Evolutionary conservation across 768 basidiomycete genomes (phyloP).

Genomic region (Chalciporus piperatus): DNA sequence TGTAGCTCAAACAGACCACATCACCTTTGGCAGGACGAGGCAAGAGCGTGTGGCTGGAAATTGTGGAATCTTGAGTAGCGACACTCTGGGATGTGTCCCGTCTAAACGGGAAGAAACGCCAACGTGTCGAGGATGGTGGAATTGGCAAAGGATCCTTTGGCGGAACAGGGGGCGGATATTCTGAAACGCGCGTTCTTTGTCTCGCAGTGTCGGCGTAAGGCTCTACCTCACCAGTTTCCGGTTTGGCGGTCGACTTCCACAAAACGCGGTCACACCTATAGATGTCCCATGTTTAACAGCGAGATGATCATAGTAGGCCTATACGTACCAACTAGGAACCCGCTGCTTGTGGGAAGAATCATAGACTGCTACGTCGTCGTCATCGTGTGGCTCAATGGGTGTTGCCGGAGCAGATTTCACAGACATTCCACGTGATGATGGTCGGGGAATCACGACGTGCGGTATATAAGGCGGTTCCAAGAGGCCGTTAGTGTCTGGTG

Average conservation of each 20-base stretch:
- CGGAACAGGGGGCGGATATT: constrained; percentile 29
- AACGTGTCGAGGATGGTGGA: constrained; percentile 34
- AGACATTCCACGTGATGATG: constrained; percentile 29
- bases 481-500: constrained; percentile 5
- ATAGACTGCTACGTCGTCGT: constrained; percentile 64
- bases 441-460: constrained; percentile 21
- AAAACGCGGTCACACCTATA: constrained; percentile 81
- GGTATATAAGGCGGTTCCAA: constrained; percentile 22
- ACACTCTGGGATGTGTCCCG: constrained; percentile 34
- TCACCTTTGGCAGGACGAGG: constrained; percentile 57
- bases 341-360: constrained; percentile 80
- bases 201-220: constrained; percentile 33
- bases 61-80: constrained; percentile 22
- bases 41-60: constrained; percentile 16
- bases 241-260: constrained; percentile 70
- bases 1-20: constrained; percentile 67
- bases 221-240: constrained; percentile 41
- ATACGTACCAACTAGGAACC: constrained; percentile 76
- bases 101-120: constrained; percentile 54
- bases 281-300: constrained; percentile 3
- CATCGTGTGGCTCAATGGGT: constrained; percentile 36
- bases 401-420: constrained; percentile 29
- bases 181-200: constrained; percentile 43
- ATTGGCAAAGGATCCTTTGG: constrained; percentile 26
- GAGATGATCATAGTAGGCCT: background rate